Base-by-base conservation (phyloP, 129 eudicot species). In the Apium graveolens region DNA sequence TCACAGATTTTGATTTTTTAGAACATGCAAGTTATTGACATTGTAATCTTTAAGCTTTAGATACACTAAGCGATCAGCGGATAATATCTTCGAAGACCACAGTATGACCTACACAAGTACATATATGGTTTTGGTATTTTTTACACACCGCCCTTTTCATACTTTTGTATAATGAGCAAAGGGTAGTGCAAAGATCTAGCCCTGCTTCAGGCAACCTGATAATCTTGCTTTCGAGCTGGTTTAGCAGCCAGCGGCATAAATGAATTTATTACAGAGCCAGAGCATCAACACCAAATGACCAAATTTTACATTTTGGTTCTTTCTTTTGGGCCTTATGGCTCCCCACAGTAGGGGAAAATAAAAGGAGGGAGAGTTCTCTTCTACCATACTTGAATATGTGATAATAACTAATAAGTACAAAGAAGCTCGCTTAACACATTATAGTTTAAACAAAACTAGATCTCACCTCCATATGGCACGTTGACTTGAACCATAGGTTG, bases 401-500 rank as follows among this genome's bases (percentile, higher is more conserved):
- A 44, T 44, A 8, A 57, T 57, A 2, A 24, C 11, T 44, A 8
- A 57, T 57, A 2, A 24, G 29, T 57, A n/a, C 31, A n/a, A 24
- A 8, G 65, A 57, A n/a, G 65, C 11, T 57, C 31, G 13, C 31
- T 57, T n/a, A 57, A 24, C 29, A 53, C 63, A 53, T 21, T 21
- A 53, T 8, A 24, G 63, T 53, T 21, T 24, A 57, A 57, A 24
- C 7, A 7, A n/a, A 57, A 57, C 13, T 53, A 78, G 12, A 39
- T 60, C 79, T 80, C 81, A 96, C 97, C 89, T 96, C 99, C 99
- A 96, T 80, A 96, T 86, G 82, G 87, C 78, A 18, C 97, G 97
- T 84, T 96, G 99, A 77, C 99, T 96, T 49, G 99, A 93, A 75
- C 99, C 99, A 80, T 96, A 96, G 77, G 95, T 92, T 73, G 99